Percentiles rank a stretch among this genome's conserved stretches.
These are phyloP conservation scores for Mycena floridula DNA, from an alignment of 768 basidiomycete genomes.

Conservation along the genomic window DNA sequence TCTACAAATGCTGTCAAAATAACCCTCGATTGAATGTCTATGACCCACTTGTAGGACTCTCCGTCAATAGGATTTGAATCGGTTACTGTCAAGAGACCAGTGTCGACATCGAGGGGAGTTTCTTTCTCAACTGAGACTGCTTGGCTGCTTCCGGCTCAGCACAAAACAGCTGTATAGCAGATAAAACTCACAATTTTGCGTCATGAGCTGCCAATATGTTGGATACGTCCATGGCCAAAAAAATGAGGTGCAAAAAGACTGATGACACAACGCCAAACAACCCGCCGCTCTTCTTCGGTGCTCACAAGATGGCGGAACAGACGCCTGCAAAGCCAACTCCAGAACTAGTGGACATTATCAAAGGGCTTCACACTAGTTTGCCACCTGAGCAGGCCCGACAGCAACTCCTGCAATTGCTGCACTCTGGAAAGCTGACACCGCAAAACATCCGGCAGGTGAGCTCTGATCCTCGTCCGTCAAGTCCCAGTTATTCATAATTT, in stretches of 20 bases:
- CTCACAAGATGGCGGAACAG: too few species aligned
- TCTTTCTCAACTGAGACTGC: slow-evolving; percentile 71
- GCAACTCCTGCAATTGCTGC: neutral
- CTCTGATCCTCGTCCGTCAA: too few species aligned
- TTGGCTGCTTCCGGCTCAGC: slow-evolving; percentile 58
- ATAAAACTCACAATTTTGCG: slow-evolving; percentile 54
- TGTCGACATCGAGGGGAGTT: slow-evolving; percentile 72
- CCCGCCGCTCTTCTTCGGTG: too few species aligned
- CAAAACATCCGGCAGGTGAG: neutral
- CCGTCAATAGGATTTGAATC: slow-evolving; percentile 85
- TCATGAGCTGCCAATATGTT: slow-evolving; percentile 69
- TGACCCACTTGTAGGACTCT: slow-evolving; percentile 71
- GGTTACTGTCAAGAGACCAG: slow-evolving; percentile 78
- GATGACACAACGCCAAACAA: too few species aligned
- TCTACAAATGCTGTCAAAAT: slow-evolving; percentile 29
- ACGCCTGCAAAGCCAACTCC: too few species aligned
- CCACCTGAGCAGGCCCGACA: neutral
- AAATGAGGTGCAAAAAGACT: too few species aligned
- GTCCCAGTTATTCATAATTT: too few species aligned
- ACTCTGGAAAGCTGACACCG: neutral
- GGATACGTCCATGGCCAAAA: slow-evolving; percentile 68
- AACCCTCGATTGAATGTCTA: neutral
- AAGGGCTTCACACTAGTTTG: too few species aligned
- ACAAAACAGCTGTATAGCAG: neutral
- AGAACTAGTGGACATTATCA: too few species aligned